These are phyloP conservation scores for Grosmannia clavigera DNA, from an alignment of 2,329 filamentous ascomycete species.

Conservation along the genomic window DNA sequence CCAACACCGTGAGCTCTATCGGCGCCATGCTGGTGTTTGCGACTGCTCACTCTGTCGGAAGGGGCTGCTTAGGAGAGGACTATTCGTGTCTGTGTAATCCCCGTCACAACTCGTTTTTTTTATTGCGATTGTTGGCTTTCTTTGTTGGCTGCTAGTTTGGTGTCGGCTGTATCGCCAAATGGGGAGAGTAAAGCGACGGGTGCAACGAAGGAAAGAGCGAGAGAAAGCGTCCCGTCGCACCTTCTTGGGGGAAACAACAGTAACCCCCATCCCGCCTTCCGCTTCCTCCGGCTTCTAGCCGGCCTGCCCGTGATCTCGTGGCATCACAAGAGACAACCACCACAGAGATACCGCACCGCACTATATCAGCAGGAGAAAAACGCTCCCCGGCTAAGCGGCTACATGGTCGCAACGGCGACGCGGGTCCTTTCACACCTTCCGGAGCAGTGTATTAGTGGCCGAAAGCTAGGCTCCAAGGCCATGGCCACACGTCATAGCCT, in stretches of 20 bases:
- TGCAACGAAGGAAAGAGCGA: neutral
- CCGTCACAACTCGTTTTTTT: neutral
- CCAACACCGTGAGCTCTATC: constrained; percentile 39
- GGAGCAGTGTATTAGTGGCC: neutral
- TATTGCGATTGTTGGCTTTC: neutral
- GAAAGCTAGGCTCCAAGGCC: neutral
- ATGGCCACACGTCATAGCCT: neutral
- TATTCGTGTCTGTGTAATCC: neutral
- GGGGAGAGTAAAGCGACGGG: neutral
- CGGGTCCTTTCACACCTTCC: neutral
- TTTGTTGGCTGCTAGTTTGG: neutral
- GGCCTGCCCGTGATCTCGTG: neutral
- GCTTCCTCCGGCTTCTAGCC: neutral
- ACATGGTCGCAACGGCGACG: neutral
- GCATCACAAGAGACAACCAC: neutral
- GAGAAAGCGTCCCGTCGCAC: neutral
- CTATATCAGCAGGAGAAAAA: neutral
- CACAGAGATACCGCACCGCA: neutral
- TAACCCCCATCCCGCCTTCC: neutral
- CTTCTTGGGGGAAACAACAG: neutral
- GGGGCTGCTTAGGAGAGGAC: too few relatives aligned
- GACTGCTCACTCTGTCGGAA: neutral
- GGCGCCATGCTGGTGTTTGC: neutral
- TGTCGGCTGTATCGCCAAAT: neutral
- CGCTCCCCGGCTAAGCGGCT: neutral